Base-by-base conservation (phyloP, 805 yeast species). In the Nakazawaea ishiwadae region DNA sequence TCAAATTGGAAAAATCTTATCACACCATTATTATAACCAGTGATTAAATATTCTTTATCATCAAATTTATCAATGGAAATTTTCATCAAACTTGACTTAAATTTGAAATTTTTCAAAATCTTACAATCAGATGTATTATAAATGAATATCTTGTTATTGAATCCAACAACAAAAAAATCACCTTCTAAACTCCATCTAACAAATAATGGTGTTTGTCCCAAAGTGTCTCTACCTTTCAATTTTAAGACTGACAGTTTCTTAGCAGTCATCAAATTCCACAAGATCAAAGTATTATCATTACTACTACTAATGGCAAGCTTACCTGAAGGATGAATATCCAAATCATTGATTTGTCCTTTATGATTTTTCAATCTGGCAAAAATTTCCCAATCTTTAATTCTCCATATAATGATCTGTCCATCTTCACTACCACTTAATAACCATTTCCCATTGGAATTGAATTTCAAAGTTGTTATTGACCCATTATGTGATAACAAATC, bases 261-360 rank as follows among this genome's bases (percentile, higher is more conserved):
- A 11, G 88, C 93, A 1, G 97, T 91, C 98, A 93, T 91, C 50
- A 93, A 68, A 58, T 93, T 93, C 99, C 99, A 93, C 44, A 93
- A 70, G 55, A 91, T 71, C 28, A 93, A 72, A 5, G 95, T 84
- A 47, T 77, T 76, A 60, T 93, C 99, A 21, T 75, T 80, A 44
- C 95, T 86, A 4, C 89, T 96, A 46, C 95, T 83, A 20, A 93
- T 75, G 5, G 97, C 97, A 44, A 93, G 79, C 63, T 87, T 75
- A 11, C 96, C 96, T 3, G 88, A 71, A 14, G 95, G 95, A 60
- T 93, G 99, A 29, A 93, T 84, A 21, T 89, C 84, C 32, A 93
- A 54, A 59, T 89, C 98, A 50, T 83, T 84, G 32, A 93, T 75
- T 40, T 84, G 71, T n/a, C 79, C 91, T 33, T 73, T 73, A 62